Percentiles rank a stretch among this genome's conserved stretches.
Evolutionary conservation across 768 basidiomycete species (phyloP).

Genomic region (Tricholoma sp.): DNA sequence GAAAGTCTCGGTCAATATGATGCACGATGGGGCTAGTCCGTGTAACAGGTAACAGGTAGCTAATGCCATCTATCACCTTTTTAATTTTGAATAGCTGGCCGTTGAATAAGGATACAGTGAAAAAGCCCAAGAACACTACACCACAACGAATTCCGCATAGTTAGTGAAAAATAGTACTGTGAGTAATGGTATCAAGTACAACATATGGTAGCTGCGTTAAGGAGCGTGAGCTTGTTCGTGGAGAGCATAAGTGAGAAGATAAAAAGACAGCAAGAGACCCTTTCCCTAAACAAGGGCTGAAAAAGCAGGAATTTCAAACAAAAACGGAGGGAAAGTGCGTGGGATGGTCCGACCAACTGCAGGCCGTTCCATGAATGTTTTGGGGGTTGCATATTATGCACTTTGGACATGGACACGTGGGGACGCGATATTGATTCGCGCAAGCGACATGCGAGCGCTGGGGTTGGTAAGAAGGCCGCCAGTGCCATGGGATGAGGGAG

Average conservation of each 20-base stretch:
- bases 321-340: constrained; percentile 1
- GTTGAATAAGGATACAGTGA: neutral
- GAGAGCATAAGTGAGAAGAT: neutral
- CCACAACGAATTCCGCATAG: neutral
- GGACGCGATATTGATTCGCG: constrained; percentile 44
- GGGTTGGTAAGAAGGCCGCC: constrained; percentile 54
- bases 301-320: neutral
- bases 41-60: neutral
- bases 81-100: neutral
- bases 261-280: neutral
- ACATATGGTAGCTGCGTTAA: neutral
- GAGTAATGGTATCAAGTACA: neutral
- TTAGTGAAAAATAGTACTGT: neutral
- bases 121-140: neutral
- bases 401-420: constrained; percentile 42
- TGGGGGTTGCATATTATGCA: constrained; percentile 18
- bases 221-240: neutral
- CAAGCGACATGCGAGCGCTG: constrained; percentile 51
- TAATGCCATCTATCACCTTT: neutral
- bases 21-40: constrained; percentile 23
- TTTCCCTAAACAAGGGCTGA: neutral
- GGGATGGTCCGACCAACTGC: constrained; percentile 13
- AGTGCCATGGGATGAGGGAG: constrained; percentile 28
- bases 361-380: too few relatives aligned
- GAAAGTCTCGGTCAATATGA: constrained; percentile 26